Base-by-base conservation (phyloP, 768 basidiomycete genomes). In the Rhizopogon rudus region DNA sequence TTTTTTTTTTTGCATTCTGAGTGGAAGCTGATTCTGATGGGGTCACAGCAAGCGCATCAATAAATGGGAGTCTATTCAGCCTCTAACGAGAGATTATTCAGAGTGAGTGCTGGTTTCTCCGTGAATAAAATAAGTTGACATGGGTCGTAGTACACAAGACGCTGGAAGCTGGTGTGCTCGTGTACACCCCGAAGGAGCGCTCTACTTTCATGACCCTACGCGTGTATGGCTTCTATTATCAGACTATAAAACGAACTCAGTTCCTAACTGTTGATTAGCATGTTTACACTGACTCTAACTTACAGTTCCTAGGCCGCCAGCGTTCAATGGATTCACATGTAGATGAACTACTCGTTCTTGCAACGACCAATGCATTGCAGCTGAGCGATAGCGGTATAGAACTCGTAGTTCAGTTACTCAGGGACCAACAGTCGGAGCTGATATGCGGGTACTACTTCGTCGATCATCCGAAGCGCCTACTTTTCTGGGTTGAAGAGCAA, bases 131-230 rank as follows among this genome's bases (percentile, higher is more conserved):
- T 35, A 8, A 22, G 20, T 6, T 9, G n/a, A 16, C 35, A 37
- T 35, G 10, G 5, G 17, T 2, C 13, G 9, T 20, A 49, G 48
- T 25, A 5, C 3, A 22, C 17, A 10, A 22, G 33, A 10, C 1
- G 0, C n/a, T 16, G 48, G 48, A 49, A 22, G 16, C 14, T 84
- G 82, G 82, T 62, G 45, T 7, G 58, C 72, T 2, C 66, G 68
- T 35, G 62, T 69, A 5, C 82, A 84, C 61, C 81, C 82, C 0
- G 82, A 85, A 66, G 83, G 83, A 5, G 74, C 73, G 9, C 69
- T 76, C n/a, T 85, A 84, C 61, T 84, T 80, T 55, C 74, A 71
- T 59, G 68, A 81, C 45, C 22, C 56, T 40, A 58, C 62, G 8
- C 73, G 74, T 64, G 82, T 80, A 48, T 0, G 69, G 6, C 35